Percentiles rank a stretch among this genome's conserved stretches.
These are phyloP conservation scores for Cytospora schulzeri DNA, from an alignment of 2,329 filamentous ascomycete genomes.

Conservation along the genomic window DNA sequence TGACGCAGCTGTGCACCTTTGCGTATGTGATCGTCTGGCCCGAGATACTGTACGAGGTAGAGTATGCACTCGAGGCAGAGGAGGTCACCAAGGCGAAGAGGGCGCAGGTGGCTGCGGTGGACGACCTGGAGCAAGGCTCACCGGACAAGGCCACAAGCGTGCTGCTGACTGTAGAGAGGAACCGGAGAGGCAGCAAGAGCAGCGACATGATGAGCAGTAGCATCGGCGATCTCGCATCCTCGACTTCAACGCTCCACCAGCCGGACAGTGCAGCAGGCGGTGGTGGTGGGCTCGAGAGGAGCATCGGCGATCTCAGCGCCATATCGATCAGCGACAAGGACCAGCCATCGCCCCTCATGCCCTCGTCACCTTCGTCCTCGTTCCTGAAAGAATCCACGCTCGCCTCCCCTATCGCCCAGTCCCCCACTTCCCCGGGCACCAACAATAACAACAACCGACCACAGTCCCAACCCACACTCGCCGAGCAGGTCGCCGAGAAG, in stretches of 20 bases:
- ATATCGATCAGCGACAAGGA: conserved; percentile 31
- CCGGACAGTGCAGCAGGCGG: conserved; percentile 21
- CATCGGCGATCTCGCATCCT: conserved; percentile 28
- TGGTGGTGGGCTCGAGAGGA: conserved; percentile 21
- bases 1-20: conserved; percentile 89
- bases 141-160: conserved; percentile 28
- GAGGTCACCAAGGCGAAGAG: conserved; percentile 48
- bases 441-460: conserved; percentile 28
- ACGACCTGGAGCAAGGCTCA: conserved; percentile 24
- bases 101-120: conserved; percentile 29
- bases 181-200: conserved; percentile 24
- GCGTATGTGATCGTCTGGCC: conserved; percentile 84
- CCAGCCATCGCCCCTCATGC: conserved; percentile 28
- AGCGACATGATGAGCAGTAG: conserved; percentile 17
- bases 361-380: conserved; percentile 29
- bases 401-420: conserved; percentile 17
- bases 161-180: conserved; percentile 24
- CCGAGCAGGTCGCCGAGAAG: conserved; percentile 60
- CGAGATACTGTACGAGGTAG: conserved; percentile 80
- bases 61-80: conserved; percentile 69
- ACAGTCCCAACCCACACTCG: conserved; percentile 41
- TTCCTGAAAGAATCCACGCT: conserved; percentile 24
- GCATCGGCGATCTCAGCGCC: conserved; percentile 29
- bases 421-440: conserved; percentile 23
- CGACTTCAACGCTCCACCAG: conserved; percentile 31